These are phyloP conservation scores for Fusarium lyarnte DNA, from an alignment of 2,329 filamentous ascomycete species.

Conservation along the genomic window DNA sequence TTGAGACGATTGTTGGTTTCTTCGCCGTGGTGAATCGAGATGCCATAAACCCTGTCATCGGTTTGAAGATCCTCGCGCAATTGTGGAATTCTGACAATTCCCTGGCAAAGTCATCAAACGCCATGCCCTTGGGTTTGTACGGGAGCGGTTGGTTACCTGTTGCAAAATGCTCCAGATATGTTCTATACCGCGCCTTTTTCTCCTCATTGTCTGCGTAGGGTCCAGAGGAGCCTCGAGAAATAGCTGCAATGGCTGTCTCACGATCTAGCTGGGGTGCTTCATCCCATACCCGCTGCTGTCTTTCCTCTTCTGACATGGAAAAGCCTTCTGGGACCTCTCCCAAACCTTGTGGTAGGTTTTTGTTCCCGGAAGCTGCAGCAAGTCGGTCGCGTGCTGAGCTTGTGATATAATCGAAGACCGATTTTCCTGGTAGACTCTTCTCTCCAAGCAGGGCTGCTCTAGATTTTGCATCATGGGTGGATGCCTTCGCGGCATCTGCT, in stretches of 20 bases:
- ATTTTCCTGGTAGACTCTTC: constrained; percentile 82
- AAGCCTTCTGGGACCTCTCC: constrained; percentile 77
- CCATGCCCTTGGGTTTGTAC: constrained; percentile 52
- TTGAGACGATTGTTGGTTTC: constrained; percentile 49
- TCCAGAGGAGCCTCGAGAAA: constrained; percentile 70
- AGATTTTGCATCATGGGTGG: constrained; percentile 77
- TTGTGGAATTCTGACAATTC: constrained; percentile 81
- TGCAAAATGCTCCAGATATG: constrained; percentile 81
- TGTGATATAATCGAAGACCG: constrained; percentile 92
- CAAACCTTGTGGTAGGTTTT: constrained; percentile 78
- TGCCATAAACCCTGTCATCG: constrained; percentile 91
- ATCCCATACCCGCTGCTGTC: constrained; percentile 65
- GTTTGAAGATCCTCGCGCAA: constrained; percentile 81
- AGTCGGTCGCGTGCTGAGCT: constrained; percentile 80
- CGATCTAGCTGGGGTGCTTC: constrained; percentile 73
- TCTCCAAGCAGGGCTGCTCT: constrained; percentile 86
- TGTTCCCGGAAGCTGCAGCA: constrained; percentile 77
- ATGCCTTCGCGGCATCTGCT: constrained; percentile 80
- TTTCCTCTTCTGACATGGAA: constrained; percentile 70
- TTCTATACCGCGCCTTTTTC: constrained; percentile 83
- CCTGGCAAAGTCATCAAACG: constrained; percentile 77
- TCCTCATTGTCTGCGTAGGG: constrained; percentile 85
- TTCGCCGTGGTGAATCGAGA: constrained; percentile 85
- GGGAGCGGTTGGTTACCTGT: constrained; percentile 60
- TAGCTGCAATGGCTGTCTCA: constrained; percentile 72